Evolutionary conservation across 75 land plant genomes (phyloP), one percentile per base, ranked within the genome.

Genomic region (Cryptomeria japonica): DNA sequence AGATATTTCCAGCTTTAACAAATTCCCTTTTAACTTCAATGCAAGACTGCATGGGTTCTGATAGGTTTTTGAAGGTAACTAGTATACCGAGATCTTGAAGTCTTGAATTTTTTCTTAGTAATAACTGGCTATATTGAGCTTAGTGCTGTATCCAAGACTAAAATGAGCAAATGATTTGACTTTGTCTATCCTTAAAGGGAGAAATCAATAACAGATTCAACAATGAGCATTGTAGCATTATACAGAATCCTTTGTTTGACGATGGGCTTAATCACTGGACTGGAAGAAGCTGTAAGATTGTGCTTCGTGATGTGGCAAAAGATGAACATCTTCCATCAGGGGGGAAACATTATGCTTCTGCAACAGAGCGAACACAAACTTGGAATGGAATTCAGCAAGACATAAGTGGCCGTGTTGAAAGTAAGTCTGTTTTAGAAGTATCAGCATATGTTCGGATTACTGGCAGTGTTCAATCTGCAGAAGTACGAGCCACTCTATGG

Each of bases 331-430:
- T 91, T 83, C 95, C 95, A 47, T 84, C 86, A 42, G 86, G 89
- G 46, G 96, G 95, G 70, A 94, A 94, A 53, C 88, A 61, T 84
- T 95, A 93, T 92, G 97, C 92, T 64, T 86, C 96, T 55, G 94
- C 96, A 87, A 91, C 92, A n/a, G 86, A 92, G 18, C 93, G 97
- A 5, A 93, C 92, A 51, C 93, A 97, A 85, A 90, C 49, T 55
- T 98, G 99, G 99, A 93, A 98, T 79, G 99, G 99, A 3, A 94
- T 98, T 87, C 94, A 98, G 93, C 99, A 98, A 89, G 99, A 98
- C 56, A 95, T 98, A 78, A 96, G 97, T 82, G 95, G 90, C 31
- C 89, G 93, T 79, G 89, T 96, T 42, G 89, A 93, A 86, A 49
- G 92, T 49, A 96, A 95, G 89, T 90, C 91, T 87, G 93, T 93